Evolutionary conservation across 495 filamentous ascomycete genomes (phyloP).

Genomic region (Penicillium paxilli): DNA sequence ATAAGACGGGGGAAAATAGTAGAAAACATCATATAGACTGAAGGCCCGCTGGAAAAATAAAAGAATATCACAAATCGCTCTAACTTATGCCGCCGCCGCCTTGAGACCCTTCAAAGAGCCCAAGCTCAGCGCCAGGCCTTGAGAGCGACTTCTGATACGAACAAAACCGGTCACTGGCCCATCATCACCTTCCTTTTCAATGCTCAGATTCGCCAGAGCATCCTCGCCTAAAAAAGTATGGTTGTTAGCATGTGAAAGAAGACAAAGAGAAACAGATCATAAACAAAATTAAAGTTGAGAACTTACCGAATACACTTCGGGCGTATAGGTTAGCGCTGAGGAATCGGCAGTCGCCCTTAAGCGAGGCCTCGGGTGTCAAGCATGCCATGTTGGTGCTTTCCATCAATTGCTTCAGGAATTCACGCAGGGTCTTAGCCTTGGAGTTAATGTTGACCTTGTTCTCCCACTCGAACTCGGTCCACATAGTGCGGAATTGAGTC

Average conservation of each 20-base stretch:
- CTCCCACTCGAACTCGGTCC: slow-evolving; percentile 99
- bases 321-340: slow-evolving; percentile 97
- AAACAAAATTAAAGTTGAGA: not conserved
- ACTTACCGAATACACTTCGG: slow-evolving; percentile 95
- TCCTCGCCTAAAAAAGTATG: slow-evolving; percentile 78
- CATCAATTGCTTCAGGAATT: slow-evolving; percentile 95
- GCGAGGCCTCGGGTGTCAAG: slow-evolving; percentile 90
- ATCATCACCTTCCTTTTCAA: slow-evolving; percentile 95
- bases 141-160: slow-evolving; percentile 94
- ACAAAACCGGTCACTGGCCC: slow-evolving; percentile 98
- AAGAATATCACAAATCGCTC: slow-evolving; percentile 20
- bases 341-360: slow-evolving; percentile 98
- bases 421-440: slow-evolving; percentile 88
- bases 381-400: slow-evolving; percentile 98
- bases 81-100: slow-evolving; percentile 46
- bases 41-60: slow-evolving; percentile 29
- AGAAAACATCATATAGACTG: slow-evolving; percentile 31
- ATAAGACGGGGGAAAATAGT: slow-evolving; percentile 20
- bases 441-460: slow-evolving; percentile 99
- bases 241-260: not conserved
- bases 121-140: slow-evolving; percentile 91
- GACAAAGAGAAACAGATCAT: slow-evolving; percentile 11
- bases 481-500: slow-evolving; percentile 99
- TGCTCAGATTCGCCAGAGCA: slow-evolving; percentile 94
- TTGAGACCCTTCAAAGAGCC: slow-evolving; percentile 95